Base-by-base conservation (phyloP, 75 land plant genomes). In the Sequoiadendron giganteum region DNA sequence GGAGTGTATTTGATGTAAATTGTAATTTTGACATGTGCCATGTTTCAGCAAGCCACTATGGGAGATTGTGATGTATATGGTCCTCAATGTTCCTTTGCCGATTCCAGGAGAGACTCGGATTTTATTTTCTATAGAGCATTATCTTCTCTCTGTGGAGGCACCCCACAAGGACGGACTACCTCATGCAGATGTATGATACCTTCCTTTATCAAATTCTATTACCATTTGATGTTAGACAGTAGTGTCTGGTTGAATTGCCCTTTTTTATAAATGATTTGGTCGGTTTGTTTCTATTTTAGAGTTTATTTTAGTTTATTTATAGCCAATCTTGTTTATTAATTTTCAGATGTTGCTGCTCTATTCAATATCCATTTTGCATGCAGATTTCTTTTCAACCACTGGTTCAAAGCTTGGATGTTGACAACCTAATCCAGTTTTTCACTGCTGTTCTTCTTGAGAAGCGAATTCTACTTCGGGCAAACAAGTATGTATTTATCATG, bases 301-400 rank as follows among this genome's bases (percentile, higher is more conserved):
- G 34, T 81, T 76, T 84, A 76, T 77, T 3, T 40, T 30, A 80
- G 30, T 32, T 58, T 84, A 34, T 84, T 28, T 55, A 56, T 42
- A 25, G 54, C 85, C 47, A 30, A 45, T 68, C 21, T 86, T 88
- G 15, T 30, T 90, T 72, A 30, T 55, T 49, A 21, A 13, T 42
- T 86, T 86, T 86, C 38, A 86, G 47, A 70, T 77, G 79, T 28
- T 70, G 43, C 87, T 86, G 75, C 83, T 45, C 28, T 45, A 70
- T 65, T 86, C 83, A 18, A 88, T 78, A 48, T 28, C 84, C 87
- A 68, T 70, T 54, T 75, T 39, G 47, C 21, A 49, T 90, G 87
- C 99, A 97, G 99, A 95, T 98, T 87, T 97, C 99, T 28, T 97
- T 98, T 92, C 96, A 98, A 87, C 97, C 99, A 65, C 86, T 98